Evolutionary conservation across 495 filamentous ascomycete genomes (phyloP).

Genomic region (Talaromyces stipitatus): DNA sequence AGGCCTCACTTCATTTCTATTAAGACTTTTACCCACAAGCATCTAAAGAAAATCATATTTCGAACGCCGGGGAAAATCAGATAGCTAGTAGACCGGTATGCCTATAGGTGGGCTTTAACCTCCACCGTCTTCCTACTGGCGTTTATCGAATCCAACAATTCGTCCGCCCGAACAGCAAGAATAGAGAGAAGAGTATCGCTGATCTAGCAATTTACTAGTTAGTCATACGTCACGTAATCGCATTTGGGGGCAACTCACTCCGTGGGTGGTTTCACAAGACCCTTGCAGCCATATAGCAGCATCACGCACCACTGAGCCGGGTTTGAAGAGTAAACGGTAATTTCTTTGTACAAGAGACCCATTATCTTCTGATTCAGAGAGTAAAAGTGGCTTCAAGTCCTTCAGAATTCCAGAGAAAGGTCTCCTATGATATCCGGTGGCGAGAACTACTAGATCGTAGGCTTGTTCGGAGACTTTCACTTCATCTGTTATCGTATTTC

Average conservation of each 20-base stretch:
- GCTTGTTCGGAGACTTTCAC: conserved; percentile 30
- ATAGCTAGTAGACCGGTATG: not conserved
- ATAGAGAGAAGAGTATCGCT: conserved; percentile 77
- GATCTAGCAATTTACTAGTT: conserved; percentile 21
- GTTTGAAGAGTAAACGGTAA: conserved; percentile 65
- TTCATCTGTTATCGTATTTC: conserved; percentile 5
- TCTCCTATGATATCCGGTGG: conserved; percentile 77
- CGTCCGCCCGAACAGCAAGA: conserved; percentile 63
- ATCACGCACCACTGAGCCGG: conserved; percentile 51
- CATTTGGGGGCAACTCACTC: conserved; percentile 24
- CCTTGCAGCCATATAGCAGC: conserved; percentile 90
- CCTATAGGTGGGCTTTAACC: not conserved
- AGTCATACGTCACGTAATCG: not conserved
- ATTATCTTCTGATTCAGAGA: conserved; percentile 30
- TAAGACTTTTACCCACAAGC: not conserved
- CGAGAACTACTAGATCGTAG: conserved; percentile 76
- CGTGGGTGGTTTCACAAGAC: conserved; percentile 87
- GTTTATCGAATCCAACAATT: conserved; percentile 74
- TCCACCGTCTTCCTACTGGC: conserved; percentile 11
- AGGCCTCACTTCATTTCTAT: not conserved
- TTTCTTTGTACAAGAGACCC: conserved; percentile 44
- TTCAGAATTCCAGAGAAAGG: conserved; percentile 70
- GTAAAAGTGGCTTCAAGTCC: conserved; percentile 54
- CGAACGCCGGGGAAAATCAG: not conserved
- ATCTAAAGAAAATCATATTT: not conserved